Base-by-base conservation (phyloP, 768 basidiomycete species). In the Podaxis sp. region DNA sequence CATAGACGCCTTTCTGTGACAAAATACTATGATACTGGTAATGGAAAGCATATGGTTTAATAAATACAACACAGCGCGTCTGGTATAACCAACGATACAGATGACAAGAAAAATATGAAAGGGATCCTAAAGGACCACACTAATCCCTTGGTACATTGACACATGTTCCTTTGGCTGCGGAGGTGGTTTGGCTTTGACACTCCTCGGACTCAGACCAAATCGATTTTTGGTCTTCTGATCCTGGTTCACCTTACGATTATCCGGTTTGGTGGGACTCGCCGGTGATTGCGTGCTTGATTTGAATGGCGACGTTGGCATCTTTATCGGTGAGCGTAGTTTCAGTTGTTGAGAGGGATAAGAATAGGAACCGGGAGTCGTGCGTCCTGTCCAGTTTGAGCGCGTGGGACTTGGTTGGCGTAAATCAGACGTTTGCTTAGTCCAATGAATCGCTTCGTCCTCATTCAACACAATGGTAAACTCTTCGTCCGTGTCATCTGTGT, bases 351-450 rank as follows among this genome's bases (percentile, higher is more conserved):
- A 46, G 46, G 53, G 19, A 17, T 54, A 19, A 55, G 53, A 26
- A 39, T 19, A 48, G 42, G 60, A 55, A 24, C 24, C 22, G 36
- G 38, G 5, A n/a, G 38, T 22, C 38, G 7, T 24, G 26, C 53
- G 24, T 40, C 39, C 59, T 55, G 53, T 22, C 52, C 44, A 55
- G 11, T 28, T 55, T 11, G 61, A n/a, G 33, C 61, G 61, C 30
- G 53, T 62, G 19, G 61, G 61, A 48, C 61, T 62, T 3, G 30
- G 61, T 48, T 55, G 59, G 36, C 59, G 52, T 46, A 62, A 33
- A 38, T 62, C 61, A 7, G 61, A 54, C 33, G 61, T 62, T 54
- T 61, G 60, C 36, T 61, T 61, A 4, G 60, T 61, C 42, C 53
- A 54, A 38, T 62, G 61, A 15, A 55, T 38, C 22, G 53, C 61